Percentiles rank a stretch among this genome's conserved stretches.
phyloP scores from a whole-genome alignment of 306 rosid genomes.

The Datisca glomerata region DNA sequence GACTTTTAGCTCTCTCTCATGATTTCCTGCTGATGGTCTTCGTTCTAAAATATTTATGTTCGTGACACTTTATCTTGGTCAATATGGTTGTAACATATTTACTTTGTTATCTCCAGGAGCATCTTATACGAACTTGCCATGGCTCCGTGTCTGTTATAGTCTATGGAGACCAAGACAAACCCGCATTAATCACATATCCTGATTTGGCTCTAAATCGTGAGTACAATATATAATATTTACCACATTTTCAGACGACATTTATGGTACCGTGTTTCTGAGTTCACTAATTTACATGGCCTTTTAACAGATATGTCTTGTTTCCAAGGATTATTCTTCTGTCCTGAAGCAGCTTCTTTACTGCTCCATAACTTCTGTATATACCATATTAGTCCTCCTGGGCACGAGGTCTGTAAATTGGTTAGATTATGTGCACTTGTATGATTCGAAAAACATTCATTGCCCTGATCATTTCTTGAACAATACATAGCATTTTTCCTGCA shows the following conservation, averaged over 20 bases:
- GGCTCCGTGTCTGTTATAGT: constrained; percentile 83
- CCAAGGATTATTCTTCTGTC: constrained; percentile 91
- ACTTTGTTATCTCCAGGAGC: constrained; percentile 45
- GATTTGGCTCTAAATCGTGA: constrained; percentile 84
- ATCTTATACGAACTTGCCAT: constrained; percentile 60
- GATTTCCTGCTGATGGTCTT: too few species aligned
- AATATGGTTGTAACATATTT: too few species aligned
- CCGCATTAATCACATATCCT: constrained; percentile 79
- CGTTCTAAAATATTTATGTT: too few species aligned
- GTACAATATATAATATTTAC: constrained; percentile 13
- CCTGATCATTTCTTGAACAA: neutral
- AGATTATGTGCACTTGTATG: constrained; percentile 14
- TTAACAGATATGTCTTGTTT: constrained; percentile 80
- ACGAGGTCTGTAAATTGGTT: constrained; percentile 63
- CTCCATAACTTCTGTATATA: constrained; percentile 95
- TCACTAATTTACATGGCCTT: neutral
- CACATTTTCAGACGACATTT: neutral
- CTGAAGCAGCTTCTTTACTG: constrained; percentile 85
- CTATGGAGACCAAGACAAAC: constrained; percentile 78
- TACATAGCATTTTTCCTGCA: constrained; percentile 13
- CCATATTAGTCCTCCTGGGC: constrained; percentile 94
- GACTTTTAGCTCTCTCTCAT: too few species aligned
- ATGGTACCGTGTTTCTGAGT: neutral
- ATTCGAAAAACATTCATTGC: too few species aligned
- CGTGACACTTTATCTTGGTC: too few species aligned